Evolutionary conservation across 495 filamentous ascomycete genomes (phyloP).

Genomic region (Geoglossum glabrum): DNA sequence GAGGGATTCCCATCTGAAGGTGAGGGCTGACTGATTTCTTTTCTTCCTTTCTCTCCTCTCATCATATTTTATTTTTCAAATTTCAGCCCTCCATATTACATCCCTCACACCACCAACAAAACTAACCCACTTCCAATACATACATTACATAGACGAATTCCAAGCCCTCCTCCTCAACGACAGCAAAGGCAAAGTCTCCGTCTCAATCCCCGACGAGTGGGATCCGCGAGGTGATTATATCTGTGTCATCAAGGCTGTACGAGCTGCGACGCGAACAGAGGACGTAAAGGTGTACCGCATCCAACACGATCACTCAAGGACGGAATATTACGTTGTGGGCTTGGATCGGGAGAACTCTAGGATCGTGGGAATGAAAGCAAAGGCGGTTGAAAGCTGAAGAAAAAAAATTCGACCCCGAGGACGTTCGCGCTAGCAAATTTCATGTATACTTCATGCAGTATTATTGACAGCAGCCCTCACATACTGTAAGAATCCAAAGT

Average conservation of each 20-base stretch:
- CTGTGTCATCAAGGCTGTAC: slow-evolving; percentile 35
- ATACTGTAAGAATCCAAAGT: too few species aligned
- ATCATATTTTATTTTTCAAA: too few species aligned
- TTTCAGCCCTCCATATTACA: too few species aligned
- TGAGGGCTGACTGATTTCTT: slow-evolving; percentile 6
- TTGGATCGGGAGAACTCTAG: slow-evolving; percentile 29
- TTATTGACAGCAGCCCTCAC: too few species aligned
- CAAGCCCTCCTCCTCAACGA: slow-evolving; percentile 34
- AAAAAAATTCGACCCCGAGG: too few species aligned
- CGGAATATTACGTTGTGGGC: slow-evolving; percentile 63
- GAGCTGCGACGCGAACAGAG: slow-evolving; percentile 27
- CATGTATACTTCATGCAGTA: too few species aligned
- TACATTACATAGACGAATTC: slow-evolving; percentile 44
- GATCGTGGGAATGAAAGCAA: slow-evolving; percentile 55
- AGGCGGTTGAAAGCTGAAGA: slow-evolving; percentile 48
- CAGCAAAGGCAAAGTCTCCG: slow-evolving; percentile 31
- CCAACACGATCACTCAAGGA: slow-evolving; percentile 32
- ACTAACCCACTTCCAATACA: too few species aligned
- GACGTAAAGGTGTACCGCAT: slow-evolving; percentile 60
- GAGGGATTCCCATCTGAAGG: slow-evolving; percentile 14
- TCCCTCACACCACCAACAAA: too few species aligned
- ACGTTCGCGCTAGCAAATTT: too few species aligned
- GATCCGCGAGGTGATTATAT: slow-evolving; percentile 38
- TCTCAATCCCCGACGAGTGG: slow-evolving; percentile 36
- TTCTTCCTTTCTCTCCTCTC: background rate